Conservation (phyloP, 805 yeast genomes). For the Ogataea chonburiensis region DNA sequence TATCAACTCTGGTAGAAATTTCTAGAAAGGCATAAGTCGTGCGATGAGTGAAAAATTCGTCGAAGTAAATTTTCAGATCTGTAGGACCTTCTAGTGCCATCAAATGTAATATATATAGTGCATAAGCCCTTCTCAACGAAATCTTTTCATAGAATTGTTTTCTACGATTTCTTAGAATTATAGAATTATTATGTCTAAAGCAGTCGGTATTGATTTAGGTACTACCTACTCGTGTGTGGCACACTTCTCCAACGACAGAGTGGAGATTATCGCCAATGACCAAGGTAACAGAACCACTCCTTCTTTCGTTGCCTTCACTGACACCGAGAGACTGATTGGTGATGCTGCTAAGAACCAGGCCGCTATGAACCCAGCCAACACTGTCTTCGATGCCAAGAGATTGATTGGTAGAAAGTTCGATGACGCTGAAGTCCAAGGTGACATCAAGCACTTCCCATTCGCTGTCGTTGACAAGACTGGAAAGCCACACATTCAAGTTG, state of each 20-base stretch:
- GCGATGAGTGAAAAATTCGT: conserved; percentile 15
- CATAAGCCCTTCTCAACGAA: conserved; percentile 5
- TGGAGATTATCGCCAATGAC: conserved; percentile 88
- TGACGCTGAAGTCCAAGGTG: conserved; percentile 77
- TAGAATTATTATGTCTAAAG: conserved; percentile 41
- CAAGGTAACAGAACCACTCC: conserved; percentile 87
- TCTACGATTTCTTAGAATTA: conserved; percentile 12
- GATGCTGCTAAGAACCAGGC: conserved; percentile 85
- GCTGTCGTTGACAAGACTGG: conserved; percentile 63
- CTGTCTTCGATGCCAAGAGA: conserved; percentile 82
- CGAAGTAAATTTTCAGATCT: conserved; percentile 10
- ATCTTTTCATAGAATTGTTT: conserved; percentile 13
- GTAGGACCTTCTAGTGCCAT: conserved; percentile 11
- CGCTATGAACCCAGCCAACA: conserved; percentile 74
- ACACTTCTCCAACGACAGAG: conserved; percentile 86
- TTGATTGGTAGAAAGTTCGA: conserved; percentile 78
- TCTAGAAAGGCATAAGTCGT: conserved; percentile 21
- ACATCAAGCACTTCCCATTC: conserved; percentile 89
- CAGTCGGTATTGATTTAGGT: conserved; percentile 78
- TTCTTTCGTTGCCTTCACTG: conserved; percentile 77
- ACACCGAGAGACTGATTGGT: conserved; percentile 77
- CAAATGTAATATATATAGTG: conserved; percentile 11
- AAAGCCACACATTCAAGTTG: conserved; percentile 68
- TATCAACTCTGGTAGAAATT: conserved; percentile 13
- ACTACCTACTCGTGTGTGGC: conserved; percentile 96